A percentile compares a stretch with the other conserved stretches of the same genome.
Conservation (phyloP, 1,284 basidiomycete genomes). For the Pseudozyma thailandica region DNA sequence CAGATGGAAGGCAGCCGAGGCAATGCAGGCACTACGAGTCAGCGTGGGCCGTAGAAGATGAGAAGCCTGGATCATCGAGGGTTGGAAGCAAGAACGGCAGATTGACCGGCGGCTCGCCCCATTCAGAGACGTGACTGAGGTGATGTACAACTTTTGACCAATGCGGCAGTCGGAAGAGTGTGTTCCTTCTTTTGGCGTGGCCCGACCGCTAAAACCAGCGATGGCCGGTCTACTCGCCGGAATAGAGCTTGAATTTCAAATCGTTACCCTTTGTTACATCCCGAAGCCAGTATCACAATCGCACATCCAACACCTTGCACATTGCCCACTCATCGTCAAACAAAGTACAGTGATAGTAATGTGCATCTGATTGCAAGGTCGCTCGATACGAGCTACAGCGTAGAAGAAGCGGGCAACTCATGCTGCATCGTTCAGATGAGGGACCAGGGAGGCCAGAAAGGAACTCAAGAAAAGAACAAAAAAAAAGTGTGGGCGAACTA, state of each 20-base stretch:
- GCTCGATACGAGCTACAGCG: neutral
- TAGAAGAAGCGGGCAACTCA: no score
- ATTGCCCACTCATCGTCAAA: no score
- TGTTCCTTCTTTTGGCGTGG: conserved; percentile 1
- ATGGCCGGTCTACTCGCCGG: conserved; percentile 4
- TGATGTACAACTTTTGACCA: neutral
- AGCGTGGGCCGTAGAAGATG: neutral
- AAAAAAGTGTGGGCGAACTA: conserved; percentile 43
- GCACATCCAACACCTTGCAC: no score
- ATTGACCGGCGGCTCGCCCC: conserved; percentile 14
- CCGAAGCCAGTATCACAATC: no score
- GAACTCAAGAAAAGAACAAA: neutral
- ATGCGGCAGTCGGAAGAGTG: neutral
- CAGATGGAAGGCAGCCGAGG: neutral
- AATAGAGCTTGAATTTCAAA: neutral
- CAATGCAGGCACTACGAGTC: neutral
- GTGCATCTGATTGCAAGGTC: neutral
- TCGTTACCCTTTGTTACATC: neutral
- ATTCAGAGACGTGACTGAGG: neutral
- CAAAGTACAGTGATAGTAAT: no score
- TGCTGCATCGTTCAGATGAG: neutral
- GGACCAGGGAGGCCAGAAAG: no score
- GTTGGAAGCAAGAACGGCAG: neutral
- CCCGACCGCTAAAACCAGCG: neutral
- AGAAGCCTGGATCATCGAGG: conserved; percentile 16